Evolutionary conservation across 306 rosid species (phyloP), one percentile per base, ranked within the genome.

Genomic region (Casuarina glauca): DNA sequence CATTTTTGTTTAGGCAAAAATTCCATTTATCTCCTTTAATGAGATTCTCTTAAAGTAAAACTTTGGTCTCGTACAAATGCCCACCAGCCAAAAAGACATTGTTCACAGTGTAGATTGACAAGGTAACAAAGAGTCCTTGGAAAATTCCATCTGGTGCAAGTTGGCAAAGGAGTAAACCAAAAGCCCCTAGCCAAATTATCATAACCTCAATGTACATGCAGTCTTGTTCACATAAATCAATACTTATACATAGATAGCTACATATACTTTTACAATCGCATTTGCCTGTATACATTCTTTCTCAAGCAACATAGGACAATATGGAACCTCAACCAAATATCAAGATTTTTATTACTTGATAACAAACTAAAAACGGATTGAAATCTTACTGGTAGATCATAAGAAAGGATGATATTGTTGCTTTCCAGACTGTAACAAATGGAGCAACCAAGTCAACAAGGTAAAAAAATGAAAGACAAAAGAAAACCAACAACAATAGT

Each of bases 331-430:
- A 46, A 71, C 68, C 5, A 2, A 7, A 6, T 67, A 42, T 67
- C 71, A 67, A 16, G 19, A 67, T 9, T 11, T 3, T 4, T 2
- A 19, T 38, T 63, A 38, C 44, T 38, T 63, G 6, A 42, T 9
- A 66, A 66, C 3, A 17, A 66, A 9, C 3, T 42, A 69, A 74
- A 71, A 64, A 77, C 54, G 70, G 61, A 74, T 79, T 53, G 72
- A 77, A 74, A 54, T 20, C 76, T 82, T 87, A 95, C 98, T 93
- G 92, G 91, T 67, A 92, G 82, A 84, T 92, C 89, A 86, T 90
- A 95, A 81, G 85, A 74, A 61, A 92, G 84, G 78, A 91, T 85
- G 69, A 78, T 39, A 77, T 76, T 87, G 83, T 86, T 86, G 86
- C 89, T 95, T 76, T 86, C 92, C 88, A 85, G 60, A 84, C 98